Evolutionary conservation across 495 filamentous ascomycete species (phyloP).

Genomic region (Trypethelium eluteriae): DNA sequence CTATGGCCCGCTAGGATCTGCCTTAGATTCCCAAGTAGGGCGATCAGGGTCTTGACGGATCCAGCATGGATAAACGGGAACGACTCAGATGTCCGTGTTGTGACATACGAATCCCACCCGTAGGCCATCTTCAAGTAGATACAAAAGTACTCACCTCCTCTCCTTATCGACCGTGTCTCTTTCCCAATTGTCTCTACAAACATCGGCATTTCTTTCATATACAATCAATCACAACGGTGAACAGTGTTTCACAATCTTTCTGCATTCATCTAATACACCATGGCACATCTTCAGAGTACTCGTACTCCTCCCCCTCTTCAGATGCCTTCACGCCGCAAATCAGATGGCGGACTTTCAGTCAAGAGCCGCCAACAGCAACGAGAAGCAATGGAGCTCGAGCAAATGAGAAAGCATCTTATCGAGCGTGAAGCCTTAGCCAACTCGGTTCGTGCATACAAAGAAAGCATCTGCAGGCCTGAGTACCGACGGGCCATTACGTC

Average conservation of each 20-base stretch:
- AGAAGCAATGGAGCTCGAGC: neutral
- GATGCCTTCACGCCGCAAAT: neutral
- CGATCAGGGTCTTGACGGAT: neutral
- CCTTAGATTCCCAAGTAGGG: neutral
- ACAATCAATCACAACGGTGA: no score
- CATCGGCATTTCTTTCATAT: neutral
- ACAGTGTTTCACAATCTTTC: neutral
- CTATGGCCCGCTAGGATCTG: neutral
- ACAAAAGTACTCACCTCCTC: neutral
- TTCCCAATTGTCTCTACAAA: neutral
- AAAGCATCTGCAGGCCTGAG: neutral
- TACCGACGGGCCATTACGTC: neutral
- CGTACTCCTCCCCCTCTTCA: neutral
- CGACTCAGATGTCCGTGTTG: neutral
- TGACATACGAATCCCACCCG: neutral
- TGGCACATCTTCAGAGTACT: neutral
- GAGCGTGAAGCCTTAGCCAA: neutral
- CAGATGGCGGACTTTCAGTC: neutral
- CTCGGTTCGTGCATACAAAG: neutral
- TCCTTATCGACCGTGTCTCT: neutral
- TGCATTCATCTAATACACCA: neutral
- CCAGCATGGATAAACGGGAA: neutral
- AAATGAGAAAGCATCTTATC: constrained; percentile 7
- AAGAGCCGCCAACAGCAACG: neutral
- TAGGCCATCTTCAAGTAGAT: neutral